Base-by-base conservation (phyloP, 2,329 filamentous ascomycete genomes). In the Pseudogymnoascus sp. region DNA sequence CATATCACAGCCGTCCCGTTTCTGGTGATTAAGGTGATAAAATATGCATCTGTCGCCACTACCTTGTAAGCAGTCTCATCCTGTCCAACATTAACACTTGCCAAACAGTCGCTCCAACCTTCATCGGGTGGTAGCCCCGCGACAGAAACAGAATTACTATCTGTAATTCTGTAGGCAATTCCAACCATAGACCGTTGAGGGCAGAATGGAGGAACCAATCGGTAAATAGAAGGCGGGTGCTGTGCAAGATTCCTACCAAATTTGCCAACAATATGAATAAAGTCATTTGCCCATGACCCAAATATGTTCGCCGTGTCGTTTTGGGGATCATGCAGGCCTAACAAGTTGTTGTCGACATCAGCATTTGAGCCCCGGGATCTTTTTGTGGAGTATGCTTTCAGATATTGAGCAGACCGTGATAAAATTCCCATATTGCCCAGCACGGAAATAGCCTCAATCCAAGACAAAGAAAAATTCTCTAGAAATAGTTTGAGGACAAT, bases 21-120 rank as follows among this genome's bases (percentile, higher is more conserved):
- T 58, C 60, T 65, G 14, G 60, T 64, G 8, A 66, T 65, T 2
- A 71, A 58, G 5, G 69, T 66, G 7, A 66, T 65, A 33, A 74
- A 66, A 63, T 70, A 66, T 9, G 62, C 58, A 36, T 58, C 68
- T 39, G 60, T 64, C n/a, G 59, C 63, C n/a, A 64, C 39, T 12
- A 69, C 61, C 25, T 62, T 67, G 16, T 59, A 62, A 49, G 42
- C 42, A 49, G 5, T 9, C 23, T 8, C 3, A 9, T 49, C 42
- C 23, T 49, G 11, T 8, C 42, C 42, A 28, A 49, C 7, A 49
- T 49, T 49, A 28, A 49, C 42, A 28, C 42, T 49, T 49, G 42
- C 23, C 3, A 49, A 11, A 16, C 42, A 49, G 42, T 49, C 42
- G 7, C 42, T 5, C 42, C 42, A 49, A 22, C 39, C 36, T 14